Conservation (phyloP, 129 eudicot species). For the Apium graveolens region DNA sequence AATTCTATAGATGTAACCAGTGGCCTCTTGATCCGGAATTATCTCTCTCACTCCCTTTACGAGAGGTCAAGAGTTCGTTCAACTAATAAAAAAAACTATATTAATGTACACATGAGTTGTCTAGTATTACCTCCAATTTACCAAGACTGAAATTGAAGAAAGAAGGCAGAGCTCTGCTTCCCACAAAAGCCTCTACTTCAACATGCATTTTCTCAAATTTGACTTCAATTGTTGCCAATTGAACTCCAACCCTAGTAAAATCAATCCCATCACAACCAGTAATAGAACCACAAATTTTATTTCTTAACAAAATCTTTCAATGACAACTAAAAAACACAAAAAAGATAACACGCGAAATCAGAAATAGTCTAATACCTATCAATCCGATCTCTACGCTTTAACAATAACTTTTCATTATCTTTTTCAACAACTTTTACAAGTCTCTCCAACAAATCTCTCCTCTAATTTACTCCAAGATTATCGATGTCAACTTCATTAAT, state of each 20-base stretch:
- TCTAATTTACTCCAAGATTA: conserved; percentile 44
- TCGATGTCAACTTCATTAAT: conserved; percentile 41
- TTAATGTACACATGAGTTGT: not conserved
- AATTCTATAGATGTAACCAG: not conserved
- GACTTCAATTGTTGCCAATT: conserved; percentile 81
- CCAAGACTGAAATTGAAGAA: conserved; percentile 42
- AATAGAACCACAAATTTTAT: not conserved
- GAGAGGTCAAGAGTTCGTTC: too few species aligned
- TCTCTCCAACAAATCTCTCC: conserved; percentile 46
- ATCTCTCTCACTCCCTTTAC: too few species aligned
- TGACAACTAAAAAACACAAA: not conserved
- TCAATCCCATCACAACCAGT: not conserved
- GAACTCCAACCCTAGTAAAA: conserved; percentile 58
- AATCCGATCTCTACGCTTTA: conserved; percentile 46
- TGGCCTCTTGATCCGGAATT: too few species aligned
- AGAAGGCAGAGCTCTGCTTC: conserved; percentile 72
- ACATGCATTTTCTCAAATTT: conserved; percentile 49
- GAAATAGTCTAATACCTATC: conserved; percentile 32
- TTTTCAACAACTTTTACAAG: conserved; percentile 50
- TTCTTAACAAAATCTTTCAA: not conserved
- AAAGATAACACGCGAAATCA: not conserved
- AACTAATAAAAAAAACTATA: too few species aligned
- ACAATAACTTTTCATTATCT: conserved; percentile 61
- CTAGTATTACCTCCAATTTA: conserved; percentile 40
- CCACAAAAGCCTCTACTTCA: conserved; percentile 63